Base-by-base conservation (phyloP, 2,329 filamentous ascomycete genomes). In the Aureobasidium sp. region DNA sequence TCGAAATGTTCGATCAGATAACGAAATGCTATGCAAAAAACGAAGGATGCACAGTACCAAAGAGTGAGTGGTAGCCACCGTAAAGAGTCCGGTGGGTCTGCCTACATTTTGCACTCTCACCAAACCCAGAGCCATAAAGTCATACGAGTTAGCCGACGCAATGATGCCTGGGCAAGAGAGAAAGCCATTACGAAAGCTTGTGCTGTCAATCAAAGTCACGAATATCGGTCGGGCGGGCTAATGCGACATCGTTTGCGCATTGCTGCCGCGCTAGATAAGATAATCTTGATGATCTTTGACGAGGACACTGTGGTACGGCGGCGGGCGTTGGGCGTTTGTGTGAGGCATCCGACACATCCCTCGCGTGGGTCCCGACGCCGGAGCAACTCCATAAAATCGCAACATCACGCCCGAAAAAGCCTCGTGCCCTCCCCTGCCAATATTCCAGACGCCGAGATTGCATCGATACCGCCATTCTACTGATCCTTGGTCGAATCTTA, bases 401-500 rank as follows among this genome's bases (percentile, higher is more conserved):
- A 33, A 43, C 25, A 43, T 10, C 10, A 35, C 40, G 53, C 40
- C 53, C 40, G 40, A 35, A 46, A 46, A 57, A 57, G 51, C 38
- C 38, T 55, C 51, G 49, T 43, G 7, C 15, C 21, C 13, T 19
- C 29, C 23, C 40, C 38, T 15, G 13, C 19, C 19, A 31, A 35
- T 46, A 35, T 35, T 45, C 53, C 40, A 57, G 53, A 46, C 53
- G 53, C 40, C 53, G 53, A 57, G n/a, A 57, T 57, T 57, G 21
- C 51, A 37, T 43, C 43, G 37, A 11, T 19, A 27, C 51, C 31
- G 33, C 51, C 37, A 29, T 33, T 8, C 33, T 19, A 55, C 27
- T 55, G 51, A 55, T 43, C 40, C 40, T 45, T 57, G 53, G 40
- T 57, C 51, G 53, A 57, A 57, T 57, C 40, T 57, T 57, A 57